Evolutionary conservation across 1,284 basidiomycete species (phyloP).

Genomic region (Grifola frondosa): DNA sequence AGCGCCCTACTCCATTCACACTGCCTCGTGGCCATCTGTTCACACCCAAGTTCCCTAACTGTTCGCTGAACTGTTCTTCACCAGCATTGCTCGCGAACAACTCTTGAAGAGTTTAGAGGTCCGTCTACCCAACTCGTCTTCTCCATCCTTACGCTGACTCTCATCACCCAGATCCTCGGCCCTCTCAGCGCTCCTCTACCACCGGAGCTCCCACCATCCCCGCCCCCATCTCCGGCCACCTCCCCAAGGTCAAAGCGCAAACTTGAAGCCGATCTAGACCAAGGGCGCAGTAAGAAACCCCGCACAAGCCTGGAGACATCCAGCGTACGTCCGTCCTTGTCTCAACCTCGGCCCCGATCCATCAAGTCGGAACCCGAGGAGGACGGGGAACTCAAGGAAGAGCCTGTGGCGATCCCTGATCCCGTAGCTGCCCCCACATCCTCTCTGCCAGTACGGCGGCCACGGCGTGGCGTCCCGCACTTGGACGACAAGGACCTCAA

Average conservation of each 20-base stretch:
- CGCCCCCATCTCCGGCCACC: constrained; percentile 65
- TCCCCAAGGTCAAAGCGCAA: constrained; percentile 60
- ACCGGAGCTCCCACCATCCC: constrained; percentile 63
- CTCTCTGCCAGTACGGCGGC: constrained; percentile 62
- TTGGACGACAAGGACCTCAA: constrained; percentile 37
- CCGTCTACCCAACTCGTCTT: constrained; percentile 17
- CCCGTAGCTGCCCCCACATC: constrained; percentile 31
- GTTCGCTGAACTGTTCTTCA: no score
- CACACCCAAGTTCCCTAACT: constrained; percentile 40
- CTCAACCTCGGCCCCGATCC: constrained; percentile 16
- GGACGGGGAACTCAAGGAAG: constrained; percentile 38
- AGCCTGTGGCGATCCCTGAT: constrained; percentile 24
- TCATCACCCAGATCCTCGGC: constrained; percentile 53
- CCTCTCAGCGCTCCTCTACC: constrained; percentile 54
- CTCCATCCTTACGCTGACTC: constrained; percentile 16
- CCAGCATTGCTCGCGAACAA: constrained; percentile 60
- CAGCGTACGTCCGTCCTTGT: constrained; percentile 28
- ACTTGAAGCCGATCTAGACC: constrained; percentile 39
- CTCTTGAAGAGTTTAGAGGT: constrained; percentile 64
- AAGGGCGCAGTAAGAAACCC: constrained; percentile 55
- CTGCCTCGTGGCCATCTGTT: constrained; percentile 24
- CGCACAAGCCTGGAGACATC: constrained; percentile 43
- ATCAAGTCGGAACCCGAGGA: constrained; percentile 32
- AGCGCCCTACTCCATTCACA: constrained; percentile 24
- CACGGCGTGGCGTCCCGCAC: constrained; percentile 50